Conservation (phyloP, 208 protist species). For the Crithidia sp. region DNA sequence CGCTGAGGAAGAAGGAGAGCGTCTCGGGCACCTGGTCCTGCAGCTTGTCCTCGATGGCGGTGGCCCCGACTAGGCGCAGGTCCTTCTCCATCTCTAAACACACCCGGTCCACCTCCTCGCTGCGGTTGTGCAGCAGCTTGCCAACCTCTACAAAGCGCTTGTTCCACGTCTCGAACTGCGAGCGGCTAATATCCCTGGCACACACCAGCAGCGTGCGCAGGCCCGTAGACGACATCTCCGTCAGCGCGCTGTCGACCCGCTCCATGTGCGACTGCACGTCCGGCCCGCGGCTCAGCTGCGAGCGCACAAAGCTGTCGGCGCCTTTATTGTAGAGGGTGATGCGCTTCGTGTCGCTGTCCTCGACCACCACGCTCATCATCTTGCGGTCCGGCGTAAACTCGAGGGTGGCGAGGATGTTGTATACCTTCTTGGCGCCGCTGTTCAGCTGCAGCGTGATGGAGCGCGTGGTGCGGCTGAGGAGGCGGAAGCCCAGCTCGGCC, state of each 20-base stretch:
- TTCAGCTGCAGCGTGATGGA: conserved; percentile 46
- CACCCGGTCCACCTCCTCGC: conserved; percentile 68
- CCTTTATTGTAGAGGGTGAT: conserved; percentile 92
- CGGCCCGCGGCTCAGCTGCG: conserved; percentile 48
- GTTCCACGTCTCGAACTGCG: conserved; percentile 74
- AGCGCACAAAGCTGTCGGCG: conserved; percentile 81
- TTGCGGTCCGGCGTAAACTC: conserved; percentile 92
- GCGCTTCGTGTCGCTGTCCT: conserved; percentile 52
- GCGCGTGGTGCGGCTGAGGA: conserved; percentile 68
- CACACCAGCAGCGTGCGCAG: conserved; percentile 91
- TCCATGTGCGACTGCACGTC: conserved; percentile 62
- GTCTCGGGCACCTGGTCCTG: conserved; percentile 95
- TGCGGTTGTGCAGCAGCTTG: conserved; percentile 68
- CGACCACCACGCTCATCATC: conserved; percentile 93
- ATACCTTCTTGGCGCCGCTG: conserved; percentile 39
- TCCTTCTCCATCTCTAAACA: conserved; percentile 92
- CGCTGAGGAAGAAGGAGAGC: conserved; percentile 90
- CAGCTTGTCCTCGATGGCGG: conserved; percentile 97
- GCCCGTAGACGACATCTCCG: conserved; percentile 80
- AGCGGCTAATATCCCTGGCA: conserved; percentile 56
- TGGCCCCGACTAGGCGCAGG: conserved; percentile 91
- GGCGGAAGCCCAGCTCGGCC: conserved; percentile 58
- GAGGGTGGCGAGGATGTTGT: conserved; percentile 83
- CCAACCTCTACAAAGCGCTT: conserved; percentile 53
- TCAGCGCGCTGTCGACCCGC: conserved; percentile 44